These are phyloP conservation scores for Mrakia blollopis DNA, from an alignment of 768 basidiomycete genomes.

Conservation along the genomic window DNA sequence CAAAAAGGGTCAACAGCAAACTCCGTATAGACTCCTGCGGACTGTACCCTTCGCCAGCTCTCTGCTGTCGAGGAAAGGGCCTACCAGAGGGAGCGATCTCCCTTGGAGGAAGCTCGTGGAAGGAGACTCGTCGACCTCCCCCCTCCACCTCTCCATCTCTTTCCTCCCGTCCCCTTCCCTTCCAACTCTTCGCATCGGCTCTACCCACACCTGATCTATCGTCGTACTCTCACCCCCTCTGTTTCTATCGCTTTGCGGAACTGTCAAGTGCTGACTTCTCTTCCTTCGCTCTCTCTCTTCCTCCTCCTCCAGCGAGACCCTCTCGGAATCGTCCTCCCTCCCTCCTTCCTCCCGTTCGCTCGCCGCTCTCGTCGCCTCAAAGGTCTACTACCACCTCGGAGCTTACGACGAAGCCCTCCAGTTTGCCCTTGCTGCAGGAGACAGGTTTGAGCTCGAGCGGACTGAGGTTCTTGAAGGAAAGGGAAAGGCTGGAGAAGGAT, in stretches of 20 bases:
- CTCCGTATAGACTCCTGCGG: too few relatives aligned
- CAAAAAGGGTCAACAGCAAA: too few relatives aligned
- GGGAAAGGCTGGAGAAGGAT: slow-evolving; percentile 64
- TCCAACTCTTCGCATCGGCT: too few relatives aligned
- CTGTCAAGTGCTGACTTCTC: slow-evolving; percentile 28
- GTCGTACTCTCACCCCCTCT: too few relatives aligned
- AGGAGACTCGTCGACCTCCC: too few relatives aligned
- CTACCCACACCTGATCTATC: not conserved
- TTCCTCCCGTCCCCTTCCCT: too few relatives aligned
- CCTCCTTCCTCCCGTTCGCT: slow-evolving; percentile 67
- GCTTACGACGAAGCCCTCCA: slow-evolving; percentile 93
- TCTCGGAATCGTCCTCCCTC: slow-evolving; percentile 79
- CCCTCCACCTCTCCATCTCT: too few relatives aligned
- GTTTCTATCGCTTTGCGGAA: not conserved
- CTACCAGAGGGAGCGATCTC: too few relatives aligned
- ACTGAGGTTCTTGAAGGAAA: slow-evolving; percentile 45
- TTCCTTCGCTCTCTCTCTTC: not conserved
- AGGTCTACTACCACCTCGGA: slow-evolving; percentile 94
- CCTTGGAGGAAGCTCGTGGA: too few relatives aligned
- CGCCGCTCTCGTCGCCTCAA: slow-evolving; percentile 90
- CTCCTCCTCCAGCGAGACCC: slow-evolving; percentile 60
- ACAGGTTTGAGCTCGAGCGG: slow-evolving; percentile 62
- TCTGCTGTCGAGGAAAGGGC: not conserved
- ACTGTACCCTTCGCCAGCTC: too few relatives aligned
- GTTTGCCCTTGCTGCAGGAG: slow-evolving; percentile 86